Evolutionary conservation across 1,139 yeast genomes (phyloP).

Genomic region (Blastobotrys buckinghamii): DNA sequence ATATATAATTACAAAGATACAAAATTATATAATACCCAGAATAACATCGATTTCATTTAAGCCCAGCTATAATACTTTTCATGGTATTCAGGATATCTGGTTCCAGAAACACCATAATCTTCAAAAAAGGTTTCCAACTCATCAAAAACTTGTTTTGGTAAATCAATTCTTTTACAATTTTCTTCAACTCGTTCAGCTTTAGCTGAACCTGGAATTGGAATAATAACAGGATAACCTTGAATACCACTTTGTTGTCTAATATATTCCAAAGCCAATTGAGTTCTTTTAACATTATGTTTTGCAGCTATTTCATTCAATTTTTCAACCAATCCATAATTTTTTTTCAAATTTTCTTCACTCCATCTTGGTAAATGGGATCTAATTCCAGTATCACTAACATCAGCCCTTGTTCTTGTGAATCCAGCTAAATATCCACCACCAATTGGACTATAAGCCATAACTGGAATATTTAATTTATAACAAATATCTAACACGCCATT

Average conservation of each 20-base stretch:
- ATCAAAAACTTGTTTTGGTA: constrained; percentile 49
- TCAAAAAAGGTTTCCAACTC: constrained; percentile 39
- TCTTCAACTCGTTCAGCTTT: constrained; percentile 53
- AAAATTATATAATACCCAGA: no score
- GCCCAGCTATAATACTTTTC: no score
- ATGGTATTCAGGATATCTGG: no score
- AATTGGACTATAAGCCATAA: constrained; percentile 76
- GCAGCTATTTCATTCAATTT: constrained; percentile 43
- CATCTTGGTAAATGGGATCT: constrained; percentile 48
- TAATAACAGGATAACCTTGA: constrained; percentile 44
- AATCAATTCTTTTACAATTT: constrained; percentile 45
- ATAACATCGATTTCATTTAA: no score
- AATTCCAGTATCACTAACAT: constrained; percentile 38
- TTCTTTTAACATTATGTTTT: constrained; percentile 44
- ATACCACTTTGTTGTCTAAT: constrained; percentile 31
- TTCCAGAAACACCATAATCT: constrained; percentile 41
- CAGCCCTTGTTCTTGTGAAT: constrained; percentile 39
- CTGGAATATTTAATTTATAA: constrained; percentile 53
- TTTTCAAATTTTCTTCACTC: constrained; percentile 46
- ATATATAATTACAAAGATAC: no score
- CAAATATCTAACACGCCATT: constrained; percentile 59
- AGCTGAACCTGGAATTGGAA: constrained; percentile 78
- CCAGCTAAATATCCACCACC: constrained; percentile 76
- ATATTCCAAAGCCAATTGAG: constrained; percentile 75
- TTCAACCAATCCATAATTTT: constrained; percentile 48